These are phyloP conservation scores for Sugiyamaella grinbergsii DNA, from an alignment of 1,139 yeast genomes.

Conservation along the genomic window DNA sequence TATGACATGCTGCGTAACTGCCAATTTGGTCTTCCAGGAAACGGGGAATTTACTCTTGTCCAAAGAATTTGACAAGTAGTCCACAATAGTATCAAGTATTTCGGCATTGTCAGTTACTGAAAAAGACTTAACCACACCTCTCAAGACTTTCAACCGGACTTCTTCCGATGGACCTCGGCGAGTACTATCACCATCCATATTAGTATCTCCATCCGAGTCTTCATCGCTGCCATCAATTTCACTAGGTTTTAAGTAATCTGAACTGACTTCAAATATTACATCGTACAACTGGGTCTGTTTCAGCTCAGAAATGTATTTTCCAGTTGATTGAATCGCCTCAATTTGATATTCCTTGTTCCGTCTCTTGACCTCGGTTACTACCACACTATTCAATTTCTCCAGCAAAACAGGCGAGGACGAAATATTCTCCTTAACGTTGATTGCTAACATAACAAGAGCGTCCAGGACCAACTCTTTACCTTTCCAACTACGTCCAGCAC, in stretches of 20 bases:
- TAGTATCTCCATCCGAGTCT: constrained; percentile 33
- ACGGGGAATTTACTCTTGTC: constrained; percentile 8
- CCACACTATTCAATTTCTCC: constrained; percentile 48
- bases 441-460: constrained; percentile 63
- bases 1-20: constrained; percentile 22
- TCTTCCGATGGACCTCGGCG: constrained; percentile 41
- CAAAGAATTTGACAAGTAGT: constrained; percentile 13
- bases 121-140: constrained; percentile 34
- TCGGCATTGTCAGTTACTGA: constrained; percentile 17
- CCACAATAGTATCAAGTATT: constrained; percentile 16
- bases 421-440: constrained; percentile 28
- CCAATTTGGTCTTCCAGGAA: constrained; percentile 43
- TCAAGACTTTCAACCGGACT: constrained; percentile 41
- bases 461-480: constrained; percentile 80
- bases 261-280: constrained; percentile 40
- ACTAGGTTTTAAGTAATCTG: constrained; percentile 32
- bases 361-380: constrained; percentile 64
- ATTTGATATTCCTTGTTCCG: constrained; percentile 66
- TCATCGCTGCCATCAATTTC: constrained; percentile 31
- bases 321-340: constrained; percentile 37
- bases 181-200: constrained; percentile 23
- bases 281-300: constrained; percentile 43
- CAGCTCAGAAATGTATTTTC: constrained; percentile 33
- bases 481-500: constrained; percentile 80
- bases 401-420: constrained; percentile 34